Evolutionary conservation across 2,329 filamentous ascomycete species (phyloP).

Genomic region (Penicillium polonicum): DNA sequence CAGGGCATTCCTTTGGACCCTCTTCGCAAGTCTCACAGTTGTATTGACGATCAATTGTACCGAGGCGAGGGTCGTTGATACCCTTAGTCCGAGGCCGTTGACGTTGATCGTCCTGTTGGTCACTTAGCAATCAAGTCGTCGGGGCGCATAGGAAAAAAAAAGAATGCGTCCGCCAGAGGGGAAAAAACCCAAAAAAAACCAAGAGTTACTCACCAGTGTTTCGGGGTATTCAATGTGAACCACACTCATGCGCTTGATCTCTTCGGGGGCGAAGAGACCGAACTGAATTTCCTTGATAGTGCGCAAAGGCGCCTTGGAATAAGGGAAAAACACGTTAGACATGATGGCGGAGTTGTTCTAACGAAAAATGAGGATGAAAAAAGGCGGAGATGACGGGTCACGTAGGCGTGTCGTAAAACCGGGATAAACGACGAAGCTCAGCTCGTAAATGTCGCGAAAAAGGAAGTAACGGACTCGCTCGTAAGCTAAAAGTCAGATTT

Average conservation of each 20-base stretch:
- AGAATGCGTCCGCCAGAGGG: neutral
- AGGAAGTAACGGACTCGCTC: slow-evolving; percentile 16
- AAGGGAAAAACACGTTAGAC: slow-evolving; percentile 87
- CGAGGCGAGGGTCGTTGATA: slow-evolving; percentile 91
- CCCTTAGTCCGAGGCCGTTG: slow-evolving; percentile 87
- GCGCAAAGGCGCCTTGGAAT: slow-evolving; percentile 93
- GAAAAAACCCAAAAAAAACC: no score
- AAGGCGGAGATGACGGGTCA: slow-evolving; percentile 11
- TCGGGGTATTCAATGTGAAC: slow-evolving; percentile 96
- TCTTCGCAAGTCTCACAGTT: slow-evolving; percentile 96
- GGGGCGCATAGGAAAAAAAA: neutral
- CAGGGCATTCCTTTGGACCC: slow-evolving; percentile 91
- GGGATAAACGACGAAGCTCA: slow-evolving; percentile 16
- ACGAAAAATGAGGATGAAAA: slow-evolving; percentile 13
- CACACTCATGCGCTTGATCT: slow-evolving; percentile 99
- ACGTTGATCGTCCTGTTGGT: slow-evolving; percentile 73
- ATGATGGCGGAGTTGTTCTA: slow-evolving; percentile 57
- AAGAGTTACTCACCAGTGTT: slow-evolving; percentile 68
- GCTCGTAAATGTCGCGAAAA: slow-evolving; percentile 19
- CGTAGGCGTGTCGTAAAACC: slow-evolving; percentile 13
- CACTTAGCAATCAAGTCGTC: slow-evolving; percentile 18
- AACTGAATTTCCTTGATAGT: slow-evolving; percentile 99
- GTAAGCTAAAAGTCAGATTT: slow-evolving; percentile 13
- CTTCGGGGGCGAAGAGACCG: slow-evolving; percentile 92
- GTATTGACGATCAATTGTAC: slow-evolving; percentile 92